These are phyloP conservation scores for Boletus rubropictus DNA, from an alignment of 768 basidiomycete genomes.

Conservation along the genomic window DNA sequence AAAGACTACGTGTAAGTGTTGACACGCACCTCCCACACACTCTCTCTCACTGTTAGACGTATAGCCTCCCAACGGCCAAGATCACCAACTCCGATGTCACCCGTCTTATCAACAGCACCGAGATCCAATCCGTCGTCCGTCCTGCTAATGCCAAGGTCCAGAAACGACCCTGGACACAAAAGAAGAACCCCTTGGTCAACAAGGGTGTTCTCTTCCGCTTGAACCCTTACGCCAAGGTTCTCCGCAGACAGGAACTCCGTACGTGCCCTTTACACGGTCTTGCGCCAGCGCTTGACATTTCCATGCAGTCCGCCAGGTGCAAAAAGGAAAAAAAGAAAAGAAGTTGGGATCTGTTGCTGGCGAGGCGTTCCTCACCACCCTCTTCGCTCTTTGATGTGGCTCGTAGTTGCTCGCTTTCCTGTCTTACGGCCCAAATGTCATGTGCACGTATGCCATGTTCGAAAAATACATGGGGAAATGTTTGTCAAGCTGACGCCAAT, in stretches of 20 bases:
- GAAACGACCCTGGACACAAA: constrained; percentile 97
- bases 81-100: constrained; percentile 96
- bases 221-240: constrained; percentile 96
- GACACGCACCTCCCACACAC: background rate
- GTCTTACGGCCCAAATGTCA: constrained; percentile 10
- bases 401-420: constrained; percentile 4
- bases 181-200: constrained; percentile 98
- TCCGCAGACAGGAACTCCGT: constrained; percentile 86
- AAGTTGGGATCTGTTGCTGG: constrained; percentile 67
- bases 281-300: constrained; percentile 4
- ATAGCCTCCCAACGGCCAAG: constrained; percentile 89
- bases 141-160: constrained; percentile 77
- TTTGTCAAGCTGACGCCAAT: background rate
- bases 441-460: constrained; percentile 14
- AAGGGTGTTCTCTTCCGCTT: constrained; percentile 92
- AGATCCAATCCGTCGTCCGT: constrained; percentile 96
- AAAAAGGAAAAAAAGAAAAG: constrained; percentile 51
- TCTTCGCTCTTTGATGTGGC: constrained; percentile 74
- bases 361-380: constrained; percentile 76
- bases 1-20: constrained; percentile 74
- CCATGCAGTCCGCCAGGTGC: constrained; percentile 61
- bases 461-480: constrained; percentile 10
- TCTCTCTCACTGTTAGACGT: background rate
- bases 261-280: constrained; percentile 32
- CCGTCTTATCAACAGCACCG: constrained; percentile 94